Percentiles rank a stretch among this genome's conserved stretches.
phyloP scores from a whole-genome alignment of 495 filamentous ascomycete genomes.

The Annulohypoxylon moriforme region DNA sequence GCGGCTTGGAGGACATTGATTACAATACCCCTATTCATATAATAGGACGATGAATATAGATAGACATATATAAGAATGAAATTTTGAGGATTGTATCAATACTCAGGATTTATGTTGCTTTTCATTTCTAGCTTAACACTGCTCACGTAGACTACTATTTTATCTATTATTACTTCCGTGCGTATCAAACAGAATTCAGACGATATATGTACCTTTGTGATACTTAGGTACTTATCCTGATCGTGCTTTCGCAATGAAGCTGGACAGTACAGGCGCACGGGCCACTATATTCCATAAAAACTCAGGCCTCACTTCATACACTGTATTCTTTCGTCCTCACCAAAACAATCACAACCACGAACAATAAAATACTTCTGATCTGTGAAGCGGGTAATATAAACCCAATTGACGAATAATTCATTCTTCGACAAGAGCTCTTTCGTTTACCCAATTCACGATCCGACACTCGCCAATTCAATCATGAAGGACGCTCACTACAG shows the following conservation, averaged over 20 bases:
- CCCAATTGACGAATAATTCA: not conserved
- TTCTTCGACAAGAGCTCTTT: not conserved
- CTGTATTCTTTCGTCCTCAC: not conserved
- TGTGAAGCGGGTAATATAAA: not conserved
- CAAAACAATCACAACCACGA: not conserved
- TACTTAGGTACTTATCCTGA: too few relatives aligned
- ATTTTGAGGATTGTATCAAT: not conserved
- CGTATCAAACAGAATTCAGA: too few relatives aligned
- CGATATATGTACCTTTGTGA: too few relatives aligned
- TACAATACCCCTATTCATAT: conserved; percentile 19
- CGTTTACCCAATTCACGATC: not conserved
- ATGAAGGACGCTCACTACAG: conserved; percentile 35
- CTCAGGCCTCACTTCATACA: not conserved
- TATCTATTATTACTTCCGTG: not conserved
- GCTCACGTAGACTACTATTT: not conserved
- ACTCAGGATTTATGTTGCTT: not conserved
- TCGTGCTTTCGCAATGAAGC: not conserved
- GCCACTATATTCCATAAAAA: not conserved
- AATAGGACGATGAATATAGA: conserved; percentile 2
- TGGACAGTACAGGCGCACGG: not conserved
- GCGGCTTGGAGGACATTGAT: conserved; percentile 17
- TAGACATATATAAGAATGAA: not conserved
- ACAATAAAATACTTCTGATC: not conserved
- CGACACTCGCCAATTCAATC: not conserved
- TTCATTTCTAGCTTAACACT: not conserved